Percentiles rank a stretch among this genome's conserved stretches.
Conservation (phyloP, 1,284 basidiomycete genomes). For the Heliocybe sulcata region DNA sequence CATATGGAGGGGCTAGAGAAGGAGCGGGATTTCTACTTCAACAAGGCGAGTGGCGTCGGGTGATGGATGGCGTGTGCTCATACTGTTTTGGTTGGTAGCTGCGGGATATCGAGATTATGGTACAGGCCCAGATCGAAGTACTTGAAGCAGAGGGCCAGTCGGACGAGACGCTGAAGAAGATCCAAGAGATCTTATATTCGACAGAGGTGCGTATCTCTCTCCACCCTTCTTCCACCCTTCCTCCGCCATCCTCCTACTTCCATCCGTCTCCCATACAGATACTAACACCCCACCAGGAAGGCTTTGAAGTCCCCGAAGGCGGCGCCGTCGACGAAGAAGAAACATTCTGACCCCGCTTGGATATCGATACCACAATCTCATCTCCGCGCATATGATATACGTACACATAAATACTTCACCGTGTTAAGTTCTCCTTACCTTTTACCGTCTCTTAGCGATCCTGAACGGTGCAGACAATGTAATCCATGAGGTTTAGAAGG, state of each 20-base stretch:
- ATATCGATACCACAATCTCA: background rate
- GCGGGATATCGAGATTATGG: constrained; percentile 92
- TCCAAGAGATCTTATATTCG: constrained; percentile 92
- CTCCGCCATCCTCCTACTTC: background rate
- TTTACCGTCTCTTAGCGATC: too few species aligned
- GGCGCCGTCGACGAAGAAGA: constrained; percentile 49
- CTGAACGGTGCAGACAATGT: too few species aligned
- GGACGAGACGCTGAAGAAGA: constrained; percentile 67
- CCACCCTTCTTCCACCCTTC: background rate
- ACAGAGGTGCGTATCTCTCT: constrained; percentile 68
- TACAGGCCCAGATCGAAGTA: constrained; percentile 65
- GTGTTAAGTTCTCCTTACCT: too few species aligned
- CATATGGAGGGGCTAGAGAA: constrained; percentile 89
- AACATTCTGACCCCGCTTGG: constrained; percentile 35
- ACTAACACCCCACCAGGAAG: constrained; percentile 29
- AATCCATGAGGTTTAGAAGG: too few species aligned
- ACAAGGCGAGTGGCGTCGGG: constrained; percentile 58
- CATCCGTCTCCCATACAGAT: background rate
- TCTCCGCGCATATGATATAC: background rate
- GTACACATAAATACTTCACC: background rate
- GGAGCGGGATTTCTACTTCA: constrained; percentile 98
- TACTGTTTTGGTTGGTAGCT: constrained; percentile 42
- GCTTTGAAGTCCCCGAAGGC: constrained; percentile 67
- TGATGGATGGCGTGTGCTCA: background rate
- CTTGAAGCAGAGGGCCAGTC: constrained; percentile 57